Conservation (phyloP, 352 stramenopile genomes). For the Phytophthora ramorum region DNA sequence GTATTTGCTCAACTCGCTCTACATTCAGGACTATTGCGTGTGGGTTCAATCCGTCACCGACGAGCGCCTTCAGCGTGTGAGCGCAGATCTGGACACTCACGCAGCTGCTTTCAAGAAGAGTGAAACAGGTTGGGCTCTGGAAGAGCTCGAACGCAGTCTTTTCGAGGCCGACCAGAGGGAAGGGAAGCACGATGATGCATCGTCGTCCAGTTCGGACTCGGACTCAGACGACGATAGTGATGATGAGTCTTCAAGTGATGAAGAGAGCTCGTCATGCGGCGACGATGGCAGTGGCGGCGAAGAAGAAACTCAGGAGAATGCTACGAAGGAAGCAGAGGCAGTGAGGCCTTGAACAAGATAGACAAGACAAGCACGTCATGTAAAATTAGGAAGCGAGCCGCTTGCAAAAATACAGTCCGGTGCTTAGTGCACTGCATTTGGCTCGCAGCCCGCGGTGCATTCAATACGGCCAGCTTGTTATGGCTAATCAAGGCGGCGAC, state of each 20-base stretch:
- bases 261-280: conserved; percentile 30
- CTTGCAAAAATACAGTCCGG: conserved; percentile 37
- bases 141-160: conserved; percentile 76
- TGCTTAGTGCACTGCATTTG: conserved; percentile 21
- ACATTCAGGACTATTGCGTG: conserved; percentile 94
- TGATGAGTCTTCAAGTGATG: conserved; percentile 36
- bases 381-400: conserved; percentile 42
- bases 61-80: conserved; percentile 45
- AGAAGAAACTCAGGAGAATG: conserved; percentile 4
- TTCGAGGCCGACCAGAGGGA: conserved; percentile 40
- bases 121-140: conserved; percentile 78
- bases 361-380: conserved; percentile 26
- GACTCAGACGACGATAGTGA: conserved; percentile 41
- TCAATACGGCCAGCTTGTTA: conserved; percentile 3
- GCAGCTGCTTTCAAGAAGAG: conserved; percentile 62
- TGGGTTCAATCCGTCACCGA: conserved; percentile 83
- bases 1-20: conserved; percentile 97
- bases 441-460: conserved; percentile 14
- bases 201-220: conserved; percentile 35
- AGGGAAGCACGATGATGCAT: conserved; percentile 26
- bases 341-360: conserved; percentile 11
- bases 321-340: neutral
- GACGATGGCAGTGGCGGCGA: conserved; percentile 13
- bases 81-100: conserved; percentile 39
- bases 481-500: conserved; percentile 28